Evolutionary conservation across 768 basidiomycete genomes (phyloP), one percentile per base, ranked within the genome.

Genomic region (Leccinum aurantiacum): DNA sequence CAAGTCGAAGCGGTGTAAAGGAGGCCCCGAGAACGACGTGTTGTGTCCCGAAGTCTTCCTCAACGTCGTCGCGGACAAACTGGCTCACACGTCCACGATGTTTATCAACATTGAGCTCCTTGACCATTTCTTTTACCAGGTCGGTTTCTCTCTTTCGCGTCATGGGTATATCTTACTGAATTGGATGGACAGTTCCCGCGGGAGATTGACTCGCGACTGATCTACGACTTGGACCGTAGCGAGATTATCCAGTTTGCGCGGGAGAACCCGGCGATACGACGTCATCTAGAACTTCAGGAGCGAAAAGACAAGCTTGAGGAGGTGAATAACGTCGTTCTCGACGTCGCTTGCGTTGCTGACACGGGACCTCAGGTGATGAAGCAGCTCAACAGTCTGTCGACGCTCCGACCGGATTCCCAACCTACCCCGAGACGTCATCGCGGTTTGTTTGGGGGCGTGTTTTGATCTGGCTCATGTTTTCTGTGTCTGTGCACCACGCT

Each of bases 121-220:
- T 1, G 95, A 97, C 68, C 95, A 98, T 66, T 99, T 98, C 82
- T 98, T 98, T 80, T 97, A 98, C 69, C 93, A 96, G 81, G 93
- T 91, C 65, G 48, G 82, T 71, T 22, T 27, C 35, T 24, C 35
- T 24, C 31, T 22, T n/a, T 7, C n/a, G 3, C 14, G 50, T 15
- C 17, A 13, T 22, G 11, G 22, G n/a, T 1, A 5, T 4, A 8
- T 15, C 14, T 11, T 47, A 41, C 47, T 62, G 27, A 63, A 24
- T 57, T n/a, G 2, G 35, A 13, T 31, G 59, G 4, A 6, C 62
- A 97, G 91, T 98, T 99, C 80, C 96, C 97, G 62, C 87, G 96
- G 33, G 96, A 98, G 76, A 98, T 99, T 59, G 96, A 98, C 73
- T 91, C 93, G 22, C 84, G 95, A 25, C 76, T 99, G 53, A 81